Percentiles rank a stretch among this genome's conserved stretches.
These are phyloP conservation scores for Mariannaea elegans DNA, from an alignment of 2,329 filamentous ascomycete species.

Conservation along the genomic window DNA sequence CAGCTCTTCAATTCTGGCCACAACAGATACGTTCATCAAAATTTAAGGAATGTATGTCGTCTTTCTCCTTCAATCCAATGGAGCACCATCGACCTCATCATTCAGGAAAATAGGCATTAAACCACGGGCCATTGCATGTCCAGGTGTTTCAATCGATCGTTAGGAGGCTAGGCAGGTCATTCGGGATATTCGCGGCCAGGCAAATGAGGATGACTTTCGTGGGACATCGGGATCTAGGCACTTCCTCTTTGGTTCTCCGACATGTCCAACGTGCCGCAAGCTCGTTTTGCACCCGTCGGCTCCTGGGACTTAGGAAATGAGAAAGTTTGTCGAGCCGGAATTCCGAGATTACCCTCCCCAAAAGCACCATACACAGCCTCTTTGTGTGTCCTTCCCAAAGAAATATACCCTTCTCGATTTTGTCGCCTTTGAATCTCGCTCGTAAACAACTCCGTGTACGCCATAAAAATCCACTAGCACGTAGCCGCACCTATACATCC, in stretches of 20 bases:
- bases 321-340: background rate
- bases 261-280: conserved; percentile 16
- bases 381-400: background rate
- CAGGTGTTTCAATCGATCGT: background rate
- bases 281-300: conserved; percentile 1
- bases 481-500: conserved; percentile 15
- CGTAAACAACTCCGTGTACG: conserved; percentile 18
- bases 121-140: background rate
- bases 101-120: background rate
- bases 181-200: background rate
- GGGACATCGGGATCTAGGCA: conserved; percentile 9
- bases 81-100: too few species aligned
- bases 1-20: background rate
- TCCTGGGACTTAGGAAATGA: background rate
- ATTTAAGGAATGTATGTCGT: background rate
- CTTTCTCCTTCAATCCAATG: background rate
- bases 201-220: conserved; percentile 3
- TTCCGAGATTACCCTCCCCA: conserved; percentile 1
- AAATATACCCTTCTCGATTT: background rate
- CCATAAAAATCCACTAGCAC: conserved; percentile 4
- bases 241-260: conserved; percentile 10
- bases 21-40: background rate
- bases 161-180: background rate
- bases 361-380: background rate
- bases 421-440: background rate